These are phyloP conservation scores for Podospora bellae-mahoneyi DNA, from an alignment of 495 filamentous ascomycete genomes.

Conservation along the genomic window DNA sequence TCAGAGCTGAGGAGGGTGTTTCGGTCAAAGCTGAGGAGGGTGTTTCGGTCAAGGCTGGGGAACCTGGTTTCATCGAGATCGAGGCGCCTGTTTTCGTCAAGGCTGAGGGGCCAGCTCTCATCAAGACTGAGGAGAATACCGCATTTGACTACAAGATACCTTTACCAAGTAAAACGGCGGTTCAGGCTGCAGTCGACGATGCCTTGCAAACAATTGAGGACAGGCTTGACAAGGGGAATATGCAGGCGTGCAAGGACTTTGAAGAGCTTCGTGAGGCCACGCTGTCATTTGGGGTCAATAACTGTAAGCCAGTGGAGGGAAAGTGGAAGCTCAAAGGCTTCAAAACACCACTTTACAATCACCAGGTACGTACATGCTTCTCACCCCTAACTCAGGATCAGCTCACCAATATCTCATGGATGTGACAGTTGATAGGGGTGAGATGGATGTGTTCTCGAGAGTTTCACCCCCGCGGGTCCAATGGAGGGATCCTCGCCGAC, in stretches of 20 bases:
- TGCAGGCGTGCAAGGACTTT: not conserved
- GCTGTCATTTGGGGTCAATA: conserved; percentile 4
- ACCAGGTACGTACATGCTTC: conserved; percentile 19
- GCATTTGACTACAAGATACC: not conserved
- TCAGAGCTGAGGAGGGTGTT: no score
- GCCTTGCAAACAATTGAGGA: not conserved
- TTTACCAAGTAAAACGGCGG: not conserved
- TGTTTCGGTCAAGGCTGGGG: no score
- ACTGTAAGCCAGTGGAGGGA: not conserved
- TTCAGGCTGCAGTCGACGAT: not conserved
- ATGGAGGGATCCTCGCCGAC: conserved; percentile 57
- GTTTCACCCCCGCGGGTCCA: conserved; percentile 34
- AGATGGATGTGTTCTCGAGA: conserved; percentile 60
- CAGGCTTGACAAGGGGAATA: not conserved
- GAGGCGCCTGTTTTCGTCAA: no score
- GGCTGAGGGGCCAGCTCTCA: no score
- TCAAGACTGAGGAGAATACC: not conserved
- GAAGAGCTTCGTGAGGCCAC: not conserved
- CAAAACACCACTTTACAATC: conserved; percentile 43
- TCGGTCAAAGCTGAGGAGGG: no score
- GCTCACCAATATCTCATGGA: not conserved
- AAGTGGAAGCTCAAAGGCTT: conserved; percentile 29
- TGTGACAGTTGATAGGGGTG: conserved; percentile 49
- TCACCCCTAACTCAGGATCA: not conserved
- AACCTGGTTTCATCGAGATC: no score